Evolutionary conservation across 129 eudicot genomes (phyloP), one percentile per base, ranked within the genome.

Genomic region (Lactuca saligna): DNA sequence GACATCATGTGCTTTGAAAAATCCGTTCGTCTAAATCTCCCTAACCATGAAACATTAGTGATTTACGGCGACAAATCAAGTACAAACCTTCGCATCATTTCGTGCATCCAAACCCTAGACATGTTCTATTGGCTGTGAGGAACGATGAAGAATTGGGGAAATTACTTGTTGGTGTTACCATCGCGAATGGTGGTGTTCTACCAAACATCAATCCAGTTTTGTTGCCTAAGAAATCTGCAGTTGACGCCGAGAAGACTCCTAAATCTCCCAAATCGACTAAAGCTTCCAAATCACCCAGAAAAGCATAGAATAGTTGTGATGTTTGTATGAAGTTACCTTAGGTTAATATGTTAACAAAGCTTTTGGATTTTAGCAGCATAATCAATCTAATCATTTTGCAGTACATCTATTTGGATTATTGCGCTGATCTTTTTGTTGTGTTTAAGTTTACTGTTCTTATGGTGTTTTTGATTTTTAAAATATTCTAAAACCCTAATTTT

Each of bases 41-140:
- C n/a, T n/a, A n/a, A n/a, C n/a, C n/a, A n/a, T n/a, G n/a, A n/a
- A n/a, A n/a, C n/a, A n/a, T n/a, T n/a, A n/a, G n/a, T n/a, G n/a
- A n/a, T n/a, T n/a, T n/a, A n/a, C n/a, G n/a, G n/a, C n/a, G n/a
- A n/a, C n/a, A n/a, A n/a, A n/a, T n/a, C n/a, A n/a, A n/a, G n/a
- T n/a, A n/a, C n/a, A n/a, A n/a, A n/a, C n/a, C n/a, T n/a, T n/a
- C n/a, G n/a, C n/a, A n/a, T n/a, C n/a, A n/a, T n/a, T n/a, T n/a
- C n/a, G n/a, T n/a, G n/a, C n/a, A n/a, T n/a, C n/a, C n/a, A n/a
- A 68, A 55, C 17, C 83, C 83, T 14, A 67, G 83, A 56, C 83
- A 79, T 15, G 65, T 79, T 29, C 76, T 15, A 38, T 29, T 79
- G 75, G 83, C 83, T 2, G 74, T 79, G 32, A 67, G 79, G 54